Percentiles rank a stretch among this genome's conserved stretches.
Conservation (phyloP, 169 alveolate genomes). For the Plasmodium yoelii region DNA sequence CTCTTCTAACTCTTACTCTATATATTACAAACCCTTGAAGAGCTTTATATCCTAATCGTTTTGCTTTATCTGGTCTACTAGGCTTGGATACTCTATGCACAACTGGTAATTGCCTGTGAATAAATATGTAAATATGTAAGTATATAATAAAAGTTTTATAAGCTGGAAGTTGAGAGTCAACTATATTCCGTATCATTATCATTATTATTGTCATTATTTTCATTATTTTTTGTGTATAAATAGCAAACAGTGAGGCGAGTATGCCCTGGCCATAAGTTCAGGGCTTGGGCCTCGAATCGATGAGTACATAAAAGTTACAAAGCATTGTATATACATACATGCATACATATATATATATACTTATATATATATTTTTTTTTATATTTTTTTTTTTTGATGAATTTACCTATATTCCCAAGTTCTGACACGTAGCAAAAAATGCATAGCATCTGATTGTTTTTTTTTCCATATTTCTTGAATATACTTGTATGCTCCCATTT, state of each 20-base stretch:
- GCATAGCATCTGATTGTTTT: conserved; percentile 99
- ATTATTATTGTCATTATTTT: too few species aligned
- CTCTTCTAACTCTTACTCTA: conserved; percentile 99
- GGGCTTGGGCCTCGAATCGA: too few species aligned
- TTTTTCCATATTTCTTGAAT: conserved; percentile 98
- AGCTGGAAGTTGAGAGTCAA: too few species aligned
- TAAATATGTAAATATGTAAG: neutral
- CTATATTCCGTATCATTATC: too few species aligned
- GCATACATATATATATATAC: neutral
- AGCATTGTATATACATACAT: neutral
- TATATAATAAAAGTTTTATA: neutral
- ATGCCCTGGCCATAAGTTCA: too few species aligned
- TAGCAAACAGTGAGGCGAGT: too few species aligned
- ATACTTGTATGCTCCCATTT: conserved; percentile 96
- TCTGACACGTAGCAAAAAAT: conserved; percentile 97
- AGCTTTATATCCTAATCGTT: conserved; percentile 99
- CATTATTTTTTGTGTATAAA: too few species aligned
- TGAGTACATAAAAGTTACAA: too few species aligned
- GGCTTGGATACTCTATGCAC: conserved; percentile 96
- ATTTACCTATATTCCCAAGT: conserved; percentile 98
- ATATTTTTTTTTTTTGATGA: neutral
- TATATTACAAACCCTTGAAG: conserved; percentile 99
- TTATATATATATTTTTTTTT: too few species aligned
- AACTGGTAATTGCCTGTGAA: conserved; percentile 95
- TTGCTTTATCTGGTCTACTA: conserved; percentile 98